Evolutionary conservation across 2,329 filamentous ascomycete species (phyloP).

Genomic region (Hymenotorrendiella dingleyae): DNA sequence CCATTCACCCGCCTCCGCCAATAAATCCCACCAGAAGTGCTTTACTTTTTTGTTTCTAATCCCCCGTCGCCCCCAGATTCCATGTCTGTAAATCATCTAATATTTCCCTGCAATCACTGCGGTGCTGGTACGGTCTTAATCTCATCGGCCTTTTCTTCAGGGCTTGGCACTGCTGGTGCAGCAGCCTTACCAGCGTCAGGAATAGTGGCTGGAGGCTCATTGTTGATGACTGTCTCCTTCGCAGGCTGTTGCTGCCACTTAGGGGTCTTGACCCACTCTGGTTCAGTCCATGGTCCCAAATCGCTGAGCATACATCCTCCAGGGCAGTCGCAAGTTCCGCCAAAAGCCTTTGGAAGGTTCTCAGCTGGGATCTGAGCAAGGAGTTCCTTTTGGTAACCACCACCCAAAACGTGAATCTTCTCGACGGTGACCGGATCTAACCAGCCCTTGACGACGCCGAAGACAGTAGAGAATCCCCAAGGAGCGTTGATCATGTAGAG

Average conservation of each 20-base stretch:
- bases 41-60: too few relatives aligned
- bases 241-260: conserved; percentile 51
- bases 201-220: conserved; percentile 24
- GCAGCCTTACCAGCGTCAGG: conserved; percentile 19
- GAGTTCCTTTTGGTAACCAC: conserved; percentile 76
- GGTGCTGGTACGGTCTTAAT: conserved; percentile 21
- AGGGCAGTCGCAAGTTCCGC: conserved; percentile 73
- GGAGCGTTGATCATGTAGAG: conserved; percentile 97
- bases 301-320: conserved; percentile 85
- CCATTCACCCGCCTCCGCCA: too few relatives aligned
- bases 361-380: conserved; percentile 79
- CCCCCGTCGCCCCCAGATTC: too few relatives aligned
- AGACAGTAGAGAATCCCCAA: conserved; percentile 88
- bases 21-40: too few relatives aligned
- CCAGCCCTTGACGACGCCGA: conserved; percentile 84
- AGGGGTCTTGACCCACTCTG: conserved; percentile 58
- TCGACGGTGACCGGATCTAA: conserved; percentile 92
- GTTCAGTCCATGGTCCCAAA: conserved; percentile 80
- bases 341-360: conserved; percentile 83
- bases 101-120: conserved; percentile 16
- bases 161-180: conserved; percentile 10
- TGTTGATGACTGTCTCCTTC: conserved; percentile 34
- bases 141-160: conserved; percentile 18
- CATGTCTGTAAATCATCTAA: too few relatives aligned
- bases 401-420: conserved; percentile 90